Evolutionary conservation across 805 yeast genomes (phyloP).

Genomic region (Cyberlindnera euphorbiiphila): DNA sequence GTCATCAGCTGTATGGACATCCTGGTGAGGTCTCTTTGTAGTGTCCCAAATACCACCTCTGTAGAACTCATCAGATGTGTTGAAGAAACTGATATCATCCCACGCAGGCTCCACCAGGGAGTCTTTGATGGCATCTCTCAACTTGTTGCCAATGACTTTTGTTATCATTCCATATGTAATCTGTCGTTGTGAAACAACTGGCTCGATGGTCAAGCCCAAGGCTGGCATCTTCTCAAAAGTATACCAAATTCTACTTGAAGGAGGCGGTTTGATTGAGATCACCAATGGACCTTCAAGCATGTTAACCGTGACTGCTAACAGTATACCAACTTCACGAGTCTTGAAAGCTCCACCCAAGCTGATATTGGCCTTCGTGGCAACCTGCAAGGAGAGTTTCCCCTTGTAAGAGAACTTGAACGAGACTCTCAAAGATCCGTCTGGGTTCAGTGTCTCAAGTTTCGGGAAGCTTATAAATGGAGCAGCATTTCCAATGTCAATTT

Average conservation of each 20-base stretch:
- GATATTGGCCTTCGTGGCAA: conserved; percentile 76
- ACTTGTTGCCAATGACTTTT: conserved; percentile 69
- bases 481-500: conserved; percentile 70
- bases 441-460: conserved; percentile 58
- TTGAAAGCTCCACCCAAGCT: conserved; percentile 74
- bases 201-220: conserved; percentile 75
- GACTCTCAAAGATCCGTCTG: conserved; percentile 72
- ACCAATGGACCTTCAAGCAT: conserved; percentile 71
- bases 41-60: conserved; percentile 94
- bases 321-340: conserved; percentile 67
- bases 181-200: conserved; percentile 83
- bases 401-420: conserved; percentile 60
- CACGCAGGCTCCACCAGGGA: conserved; percentile 80
- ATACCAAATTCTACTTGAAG: conserved; percentile 89
- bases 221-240: conserved; percentile 77
- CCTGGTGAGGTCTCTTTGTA: conserved; percentile 20
- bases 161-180: conserved; percentile 76
- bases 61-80: conserved; percentile 62
- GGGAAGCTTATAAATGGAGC: conserved; percentile 82
- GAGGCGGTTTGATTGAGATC: conserved; percentile 78
- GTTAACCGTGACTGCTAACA: conserved; percentile 64
- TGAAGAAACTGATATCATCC: conserved; percentile 79
- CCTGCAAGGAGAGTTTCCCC: conserved; percentile 72
- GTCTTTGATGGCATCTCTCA: conserved; percentile 74
- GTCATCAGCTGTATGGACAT: conserved; percentile 8